Evolutionary conservation across 1,284 basidiomycete species (phyloP), one percentile per base, ranked within the genome.

Genomic region (Ustilago shanxiensis): DNA sequence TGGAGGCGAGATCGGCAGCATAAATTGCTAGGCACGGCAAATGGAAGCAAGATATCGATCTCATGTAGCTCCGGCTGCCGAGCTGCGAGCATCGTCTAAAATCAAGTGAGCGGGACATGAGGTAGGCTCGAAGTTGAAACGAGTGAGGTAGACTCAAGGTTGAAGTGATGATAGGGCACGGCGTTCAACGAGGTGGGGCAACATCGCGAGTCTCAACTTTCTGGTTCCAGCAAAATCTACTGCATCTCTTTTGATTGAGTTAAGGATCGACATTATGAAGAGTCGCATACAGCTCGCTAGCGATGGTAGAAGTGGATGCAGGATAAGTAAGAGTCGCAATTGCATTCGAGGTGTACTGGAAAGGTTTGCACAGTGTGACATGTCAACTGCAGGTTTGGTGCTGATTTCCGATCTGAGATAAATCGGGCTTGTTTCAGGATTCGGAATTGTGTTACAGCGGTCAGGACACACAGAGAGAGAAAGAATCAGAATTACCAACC

Each of bases 221-320:
- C 39, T 49, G 18, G 66, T 68, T 62, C 54, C 54, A 54, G 60
- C 66, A 58, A 57, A 62, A 65, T 65, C 53, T 65, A 65, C 57
- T 53, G 16, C 9, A 7, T 16, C 33, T 14, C 9, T 37, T 16
- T 10, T 3, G 35, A 11, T 37, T n/a, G n/a, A n/a, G n/a, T n/a
- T n/a, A n/a, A n/a, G 35, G n/a, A 24, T 47, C 33, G 24, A 14
- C 33, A 33, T 35, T 44, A 41, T 37, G 7, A n/a, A 7, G 1
- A 29, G 18, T 28, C 10, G 47, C 24, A 16, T 28, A 49, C 47
- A 49, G n/a, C 10, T 49, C 11, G 22, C 47, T 14, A 20, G n/a
- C 41, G 22, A 13, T 20, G 41, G 16, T 20, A 14, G 16, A 28
- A 5, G 60, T 52, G n/a, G 22, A 13, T 35, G 18, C 24, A 14